A percentile compares a stretch with the other conserved stretches of the same genome.
phyloP scores from a whole-genome alignment of 2,329 filamentous ascomycete genomes.

The Colletotrichum filicis region DNA sequence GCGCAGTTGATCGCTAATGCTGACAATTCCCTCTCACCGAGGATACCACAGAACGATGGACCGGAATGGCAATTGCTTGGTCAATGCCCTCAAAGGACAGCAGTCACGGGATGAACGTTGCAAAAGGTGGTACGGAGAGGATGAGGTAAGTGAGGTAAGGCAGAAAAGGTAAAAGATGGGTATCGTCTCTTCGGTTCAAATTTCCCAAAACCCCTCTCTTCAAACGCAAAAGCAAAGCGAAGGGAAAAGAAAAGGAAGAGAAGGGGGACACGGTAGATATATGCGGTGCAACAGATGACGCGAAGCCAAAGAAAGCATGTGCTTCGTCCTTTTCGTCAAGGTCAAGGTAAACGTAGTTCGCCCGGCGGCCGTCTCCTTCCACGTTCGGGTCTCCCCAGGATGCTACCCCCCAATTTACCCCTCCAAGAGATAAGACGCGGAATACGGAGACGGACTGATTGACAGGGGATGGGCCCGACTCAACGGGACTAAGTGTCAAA shows the following conservation, averaged over 20 bases:
- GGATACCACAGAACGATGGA: not conserved
- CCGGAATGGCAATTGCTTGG: not conserved
- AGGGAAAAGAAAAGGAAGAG: not conserved
- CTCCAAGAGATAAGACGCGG: conserved; percentile 4
- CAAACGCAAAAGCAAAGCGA: not conserved
- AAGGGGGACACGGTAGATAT: not conserved
- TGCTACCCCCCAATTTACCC: not conserved
- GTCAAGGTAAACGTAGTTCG: not conserved
- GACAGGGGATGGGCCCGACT: not conserved
- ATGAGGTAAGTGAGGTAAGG: not conserved
- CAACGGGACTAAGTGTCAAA: not conserved
- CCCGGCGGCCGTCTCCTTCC: not conserved
- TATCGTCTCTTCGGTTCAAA: not conserved
- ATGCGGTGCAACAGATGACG: conserved; percentile 14
- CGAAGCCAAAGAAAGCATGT: conserved; percentile 2
- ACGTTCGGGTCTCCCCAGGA: not conserved
- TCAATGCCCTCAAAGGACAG: not conserved
- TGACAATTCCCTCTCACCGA: not conserved
- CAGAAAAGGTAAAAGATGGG: not conserved
- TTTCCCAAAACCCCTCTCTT: not conserved
- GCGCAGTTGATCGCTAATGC: not conserved
- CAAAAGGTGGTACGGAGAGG: not conserved
- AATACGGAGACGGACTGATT: not conserved
- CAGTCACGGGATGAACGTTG: not conserved
- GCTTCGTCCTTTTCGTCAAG: not conserved